Evolutionary conservation across 306 rosid species (phyloP).

Genomic region (Acacia melanoxylon): DNA sequence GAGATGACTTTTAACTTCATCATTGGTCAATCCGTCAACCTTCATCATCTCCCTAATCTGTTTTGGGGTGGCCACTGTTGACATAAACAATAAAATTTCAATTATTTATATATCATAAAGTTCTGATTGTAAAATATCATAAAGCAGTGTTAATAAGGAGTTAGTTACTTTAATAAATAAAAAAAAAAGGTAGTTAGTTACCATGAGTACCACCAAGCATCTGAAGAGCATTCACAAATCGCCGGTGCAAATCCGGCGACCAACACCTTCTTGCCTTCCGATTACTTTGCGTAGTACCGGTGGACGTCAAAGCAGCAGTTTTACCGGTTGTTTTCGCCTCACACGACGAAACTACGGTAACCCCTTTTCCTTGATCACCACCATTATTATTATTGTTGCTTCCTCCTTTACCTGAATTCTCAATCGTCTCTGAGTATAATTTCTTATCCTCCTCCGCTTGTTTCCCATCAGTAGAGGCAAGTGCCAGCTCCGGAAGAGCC

Average conservation of each 20-base stretch:
- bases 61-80: constrained; percentile 85
- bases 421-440: constrained; percentile 28
- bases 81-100: neutral
- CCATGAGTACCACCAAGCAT: constrained; percentile 99
- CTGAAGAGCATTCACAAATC: constrained; percentile 93
- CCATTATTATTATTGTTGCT: constrained; percentile 9
- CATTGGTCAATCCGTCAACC: constrained; percentile 99
- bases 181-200: no score
- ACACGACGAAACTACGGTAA: constrained; percentile 22
- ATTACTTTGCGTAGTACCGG: constrained; percentile 49
- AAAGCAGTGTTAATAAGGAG: neutral
- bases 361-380: constrained; percentile 56
- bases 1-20: constrained; percentile 99
- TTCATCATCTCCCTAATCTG: constrained; percentile 99
- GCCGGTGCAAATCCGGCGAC: constrained; percentile 95
- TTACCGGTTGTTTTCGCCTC: constrained; percentile 42
- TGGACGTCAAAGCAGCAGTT: constrained; percentile 7
- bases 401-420: constrained; percentile 24
- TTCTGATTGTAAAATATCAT: neutral
- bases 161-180: constrained; percentile 71
- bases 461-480: constrained; percentile 41
- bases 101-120: neutral
- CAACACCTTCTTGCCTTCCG: constrained; percentile 96
- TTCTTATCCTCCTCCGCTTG: constrained; percentile 50
- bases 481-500: constrained; percentile 75